phyloP scores from a whole-genome alignment of 2,329 filamentous ascomycete species.

The Pestalotiopsis sp. region DNA sequence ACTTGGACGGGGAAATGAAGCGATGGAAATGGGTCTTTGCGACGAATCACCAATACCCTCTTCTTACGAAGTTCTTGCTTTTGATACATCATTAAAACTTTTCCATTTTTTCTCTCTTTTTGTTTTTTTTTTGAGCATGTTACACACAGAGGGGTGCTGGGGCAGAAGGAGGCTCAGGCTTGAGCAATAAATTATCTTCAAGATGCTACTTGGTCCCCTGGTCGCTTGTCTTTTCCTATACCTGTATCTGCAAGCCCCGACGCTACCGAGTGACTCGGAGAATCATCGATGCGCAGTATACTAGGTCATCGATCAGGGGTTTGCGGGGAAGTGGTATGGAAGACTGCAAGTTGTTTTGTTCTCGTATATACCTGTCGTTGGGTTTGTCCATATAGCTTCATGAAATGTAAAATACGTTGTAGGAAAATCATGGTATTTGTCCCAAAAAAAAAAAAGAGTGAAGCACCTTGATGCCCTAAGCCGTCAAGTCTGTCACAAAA shows the following conservation, averaged over 20 bases:
- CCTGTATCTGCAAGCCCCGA: background rate
- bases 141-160: background rate
- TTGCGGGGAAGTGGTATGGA: background rate
- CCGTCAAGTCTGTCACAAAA: no score
- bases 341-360: background rate
- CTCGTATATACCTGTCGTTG: constrained; percentile 2
- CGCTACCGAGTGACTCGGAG: background rate
- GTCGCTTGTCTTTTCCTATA: background rate
- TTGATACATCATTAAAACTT: background rate
- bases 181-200: background rate
- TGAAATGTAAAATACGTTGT: constrained; percentile 1
- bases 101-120: background rate
- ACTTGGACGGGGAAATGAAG: constrained; percentile 8
- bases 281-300: background rate
- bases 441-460: no score
- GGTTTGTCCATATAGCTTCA: background rate
- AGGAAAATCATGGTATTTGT: no score
- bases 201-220: constrained; percentile 2
- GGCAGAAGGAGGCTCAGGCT: constrained; percentile 1
- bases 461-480: no score
- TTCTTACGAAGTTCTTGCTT: constrained; percentile 2
- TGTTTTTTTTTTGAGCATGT: background rate
- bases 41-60: constrained; percentile 5
- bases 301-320: background rate
- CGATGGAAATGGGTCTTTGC: constrained; percentile 3